phyloP scores from a whole-genome alignment of 2,329 filamentous ascomycete species.

The Paracamarosporium sp. region DNA sequence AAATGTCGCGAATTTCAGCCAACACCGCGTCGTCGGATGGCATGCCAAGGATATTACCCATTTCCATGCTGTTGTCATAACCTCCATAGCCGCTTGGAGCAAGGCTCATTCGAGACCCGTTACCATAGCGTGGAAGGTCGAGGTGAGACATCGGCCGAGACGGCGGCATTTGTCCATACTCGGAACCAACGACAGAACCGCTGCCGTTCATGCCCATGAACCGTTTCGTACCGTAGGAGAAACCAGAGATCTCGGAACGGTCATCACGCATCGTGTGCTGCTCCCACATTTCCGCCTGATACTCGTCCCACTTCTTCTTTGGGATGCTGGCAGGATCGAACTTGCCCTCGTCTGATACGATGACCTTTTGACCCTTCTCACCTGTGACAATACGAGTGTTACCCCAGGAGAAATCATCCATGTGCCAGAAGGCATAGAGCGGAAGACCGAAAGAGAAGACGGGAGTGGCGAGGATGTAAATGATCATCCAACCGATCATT shows the following conservation, averaged over 20 bases:
- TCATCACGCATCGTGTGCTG: constrained; percentile 85
- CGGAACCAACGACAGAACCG: constrained; percentile 54
- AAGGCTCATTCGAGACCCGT: constrained; percentile 56
- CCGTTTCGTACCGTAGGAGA: constrained; percentile 87
- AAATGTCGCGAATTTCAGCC: constrained; percentile 92
- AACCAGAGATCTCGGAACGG: constrained; percentile 87
- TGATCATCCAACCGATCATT: constrained; percentile 99
- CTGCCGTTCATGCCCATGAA: constrained; percentile 60
- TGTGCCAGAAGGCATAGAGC: constrained; percentile 97
- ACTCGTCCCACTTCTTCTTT: constrained; percentile 99
- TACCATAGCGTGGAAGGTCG: constrained; percentile 60
- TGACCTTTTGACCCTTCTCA: constrained; percentile 88
- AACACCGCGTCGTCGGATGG: constrained; percentile 89
- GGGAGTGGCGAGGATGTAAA: constrained; percentile 90
- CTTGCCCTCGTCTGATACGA: constrained; percentile 96
- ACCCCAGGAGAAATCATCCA: constrained; percentile 99
- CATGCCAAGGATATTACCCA: constrained; percentile 76
- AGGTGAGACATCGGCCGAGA: constrained; percentile 66
- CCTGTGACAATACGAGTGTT: constrained; percentile 97
- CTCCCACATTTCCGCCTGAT: constrained; percentile 97
- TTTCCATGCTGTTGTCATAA: constrained; percentile 62
- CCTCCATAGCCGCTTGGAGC: constrained; percentile 65
- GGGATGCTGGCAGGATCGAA: constrained; percentile 93
- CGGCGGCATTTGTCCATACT: constrained; percentile 68
- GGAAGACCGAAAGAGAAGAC: constrained; percentile 91